Base-by-base conservation (phyloP, 106 monocot species). In the Triglochin maritima region DNA sequence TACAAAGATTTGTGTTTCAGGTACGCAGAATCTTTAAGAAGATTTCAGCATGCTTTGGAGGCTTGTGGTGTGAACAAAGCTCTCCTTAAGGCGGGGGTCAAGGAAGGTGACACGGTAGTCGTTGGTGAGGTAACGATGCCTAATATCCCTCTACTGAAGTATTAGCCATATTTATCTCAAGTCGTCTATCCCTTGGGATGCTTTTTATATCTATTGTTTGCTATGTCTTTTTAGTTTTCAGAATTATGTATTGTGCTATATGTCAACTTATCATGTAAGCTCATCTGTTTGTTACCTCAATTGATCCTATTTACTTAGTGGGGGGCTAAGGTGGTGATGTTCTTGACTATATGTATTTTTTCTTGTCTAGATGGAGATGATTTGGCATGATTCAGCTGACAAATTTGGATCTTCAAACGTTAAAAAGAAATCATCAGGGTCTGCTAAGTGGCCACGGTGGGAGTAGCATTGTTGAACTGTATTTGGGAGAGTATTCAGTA, bases 61-160 rank as follows among this genome's bases (percentile, higher is more conserved):
- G 98, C 98, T 43, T 98, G 92, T 79, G 98, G 98, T 69, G 92
- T 98, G n/a, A 89, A 92, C 66, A 98, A 81, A 78, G 65, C 88
- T 74, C 84, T 98, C 8, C 71, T 79, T 12, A 98, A 89, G 64
- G 79, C 55, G 13, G 98, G 98, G 29, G 84, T 98, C 54, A 92
- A 88, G 76, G 98, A 98, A 78, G 98, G 98, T 49, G 98, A 98
- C 69, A 98, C 88, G 41, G 98, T 98, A 9, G 61, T 98, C 63
- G 82, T 98, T 54, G 91, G 85, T 59, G 98, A 92, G 80, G 98
- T 98, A 92, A 47, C 5, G 9, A 15, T 4, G 11, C 7, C 15
- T 0, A 11, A 47, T 9, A 12, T 46, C 46, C 29, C 29, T 12
- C 44, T 64, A 13, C 5, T 47, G 11, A 17, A 11, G 52, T 50